These are phyloP conservation scores for Hanseniaspora taiwanica DNA, from an alignment of 805 yeast species.

Conservation along the genomic window DNA sequence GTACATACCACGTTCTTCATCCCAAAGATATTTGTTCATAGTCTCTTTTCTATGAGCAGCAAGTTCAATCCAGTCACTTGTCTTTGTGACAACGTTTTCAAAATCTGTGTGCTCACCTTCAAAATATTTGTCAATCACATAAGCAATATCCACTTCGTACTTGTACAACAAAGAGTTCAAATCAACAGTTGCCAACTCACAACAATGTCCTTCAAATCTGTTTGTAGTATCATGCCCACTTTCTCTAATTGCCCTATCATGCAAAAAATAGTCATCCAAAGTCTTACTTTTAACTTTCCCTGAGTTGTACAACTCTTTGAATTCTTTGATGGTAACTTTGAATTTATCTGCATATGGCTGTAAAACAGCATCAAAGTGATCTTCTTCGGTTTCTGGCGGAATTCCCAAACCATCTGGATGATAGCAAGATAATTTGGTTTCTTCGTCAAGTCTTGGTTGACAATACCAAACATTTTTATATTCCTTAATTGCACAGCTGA, in stretches of 20 bases:
- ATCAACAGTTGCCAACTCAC: constrained; percentile 82
- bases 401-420: constrained; percentile 87
- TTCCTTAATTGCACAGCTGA: constrained; percentile 74
- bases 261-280: constrained; percentile 78
- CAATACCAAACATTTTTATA: constrained; percentile 70
- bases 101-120: constrained; percentile 30
- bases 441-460: constrained; percentile 57
- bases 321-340: constrained; percentile 42
- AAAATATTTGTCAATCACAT: constrained; percentile 43
- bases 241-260: constrained; percentile 91
- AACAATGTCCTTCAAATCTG: constrained; percentile 81
- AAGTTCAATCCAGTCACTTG: constrained; percentile 46
- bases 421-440: constrained; percentile 74
- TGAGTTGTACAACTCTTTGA: constrained; percentile 55
- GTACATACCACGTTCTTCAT: constrained; percentile 60
- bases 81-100: constrained; percentile 30
- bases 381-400: constrained; percentile 91
- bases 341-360: constrained; percentile 56
- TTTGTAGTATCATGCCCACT: constrained; percentile 93
- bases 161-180: constrained; percentile 75
- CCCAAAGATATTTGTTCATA: constrained; percentile 71
- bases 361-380: constrained; percentile 68
- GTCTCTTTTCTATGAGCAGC: constrained; percentile 41
- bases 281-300: constrained; percentile 58
- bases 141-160: constrained; percentile 77